Evolutionary conservation across 805 yeast species (phyloP), one percentile per base, ranked within the genome.

Genomic region (Barnettozyma californica): DNA sequence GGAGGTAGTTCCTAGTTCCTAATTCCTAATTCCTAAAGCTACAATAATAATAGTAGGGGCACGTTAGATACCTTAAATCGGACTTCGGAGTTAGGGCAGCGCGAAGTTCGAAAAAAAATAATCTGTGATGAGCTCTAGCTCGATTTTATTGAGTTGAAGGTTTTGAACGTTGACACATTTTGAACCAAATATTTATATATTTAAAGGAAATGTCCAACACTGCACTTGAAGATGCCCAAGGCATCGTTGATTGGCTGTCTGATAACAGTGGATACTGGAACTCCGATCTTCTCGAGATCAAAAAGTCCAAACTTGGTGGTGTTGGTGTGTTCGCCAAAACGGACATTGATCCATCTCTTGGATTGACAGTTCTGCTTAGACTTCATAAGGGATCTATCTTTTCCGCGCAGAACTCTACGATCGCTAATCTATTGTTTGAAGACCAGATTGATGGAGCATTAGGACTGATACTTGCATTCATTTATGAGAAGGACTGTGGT

Each of bases 371-470:
- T 6, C 59, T 86, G 2, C 63, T 84, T 23, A 68, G 87, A 54
- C 68, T 86, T 0, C 84, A 85, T n/a, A 86, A 86, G 60, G 58
- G 69, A 3, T 72, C 77, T 35, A 68, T 85, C 1, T 68, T 85
- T 40, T 76, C 87, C 16, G 73, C 79, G 0, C 75, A 78, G 47
- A 84, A 77, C 55, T 75, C 86, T 9, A 69, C 71, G 13, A 76
- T 91, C 27, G 79, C 87, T 26, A 86, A 90, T 55, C 58, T 90
- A 14, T 60, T 91, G 11, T 63, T 70, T 11, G 96, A 87, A 41
- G 74, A 74, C 26, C 73, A 67, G 2, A 65, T 85, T 5, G 75
- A 72, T 35, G 94, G 95, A 0, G 78, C 86, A 67, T 73, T 78
- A 38, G 85, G 82, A 0, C 68, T 91, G 44, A 78, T 84, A 7